Conservation (phyloP, 176 grass and related monocot genomes). For the Carex kokanica region DNA sequence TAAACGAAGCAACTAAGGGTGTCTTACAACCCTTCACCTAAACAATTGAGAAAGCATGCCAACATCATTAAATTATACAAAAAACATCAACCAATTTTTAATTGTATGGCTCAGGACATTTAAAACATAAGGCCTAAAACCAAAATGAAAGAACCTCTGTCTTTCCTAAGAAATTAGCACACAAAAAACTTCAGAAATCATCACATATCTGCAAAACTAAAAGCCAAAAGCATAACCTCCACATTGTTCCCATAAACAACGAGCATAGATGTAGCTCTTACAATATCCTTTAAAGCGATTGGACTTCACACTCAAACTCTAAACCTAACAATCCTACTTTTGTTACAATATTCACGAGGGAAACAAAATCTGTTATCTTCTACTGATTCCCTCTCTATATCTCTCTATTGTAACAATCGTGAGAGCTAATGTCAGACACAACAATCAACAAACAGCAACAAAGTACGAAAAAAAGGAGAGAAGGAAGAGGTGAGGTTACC, state of each 20-base stretch:
- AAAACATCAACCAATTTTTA: neutral
- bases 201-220: neutral
- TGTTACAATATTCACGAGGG: neutral
- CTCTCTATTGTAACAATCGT: neutral
- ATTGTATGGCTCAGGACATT: neutral
- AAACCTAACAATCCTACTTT: neutral
- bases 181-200: neutral
- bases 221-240: neutral
- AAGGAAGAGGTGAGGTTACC: constrained; percentile 21
- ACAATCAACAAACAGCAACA: neutral
- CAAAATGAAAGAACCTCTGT: neutral
- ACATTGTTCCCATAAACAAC: neutral
- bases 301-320: neutral
- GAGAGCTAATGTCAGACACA: neutral
- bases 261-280: neutral
- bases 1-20: neutral
- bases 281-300: neutral
- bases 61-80: neutral
- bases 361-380: neutral
- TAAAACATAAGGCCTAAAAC: neutral
- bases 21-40: neutral
- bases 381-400: neutral
- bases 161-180: neutral
- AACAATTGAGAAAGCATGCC: neutral
- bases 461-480: neutral